Base-by-base conservation (phyloP, 371 early-diverging fungal genomes). In the Mortierella sp. region DNA sequence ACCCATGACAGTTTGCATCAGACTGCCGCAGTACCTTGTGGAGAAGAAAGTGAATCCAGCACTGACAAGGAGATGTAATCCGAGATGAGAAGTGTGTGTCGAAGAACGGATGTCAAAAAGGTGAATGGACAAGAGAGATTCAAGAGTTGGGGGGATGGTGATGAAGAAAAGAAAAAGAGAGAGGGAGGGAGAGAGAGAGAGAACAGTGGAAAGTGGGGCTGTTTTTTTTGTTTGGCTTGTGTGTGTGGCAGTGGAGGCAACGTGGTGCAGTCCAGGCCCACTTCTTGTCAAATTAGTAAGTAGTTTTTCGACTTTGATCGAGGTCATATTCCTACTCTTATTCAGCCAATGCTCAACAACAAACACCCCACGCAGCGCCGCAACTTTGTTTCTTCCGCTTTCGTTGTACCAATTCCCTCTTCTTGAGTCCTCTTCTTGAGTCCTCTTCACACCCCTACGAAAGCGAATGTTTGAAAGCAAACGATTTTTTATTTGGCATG, bases 181-280 rank as follows among this genome's bases (percentile, higher is more conserved):
- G 44, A n/a, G 40, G 41, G 43, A 66, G 22, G 58, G 39, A 41
- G 55, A 34, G 4, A 50, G 64, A 64, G 41, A 68, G 66, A 73
- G 14, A 61, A 68, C 64, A 55, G 44, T 41, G 31, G 52, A 66
- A 24, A 31, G 48, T 26, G 14, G 19, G 37, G 34, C 26, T 34
- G 31, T 34, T 53, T 22, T 55, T 44, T 70, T 41, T 55, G n/a
- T 47, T 48, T 3, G n/a, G 11, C 34, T 26, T 58, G 58, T 34
- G 19, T 50, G 50, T 58, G 58, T 58, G 58, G 34, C 58, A 58
- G 58, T 58, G 58, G 29, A 53, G 14, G 4, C 13, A 52, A 52
- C 52, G 24, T 3, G 22, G 47, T 19, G 47, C 6, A 29, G 58
- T 29, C 58, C 58, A 31, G 37, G 58, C 29, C 31, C 16, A 29